Percentiles rank a stretch among this genome's conserved stretches.
Conservation (phyloP, 1,139 yeast genomes). For the Spathaspora jeffriesii region DNA sequence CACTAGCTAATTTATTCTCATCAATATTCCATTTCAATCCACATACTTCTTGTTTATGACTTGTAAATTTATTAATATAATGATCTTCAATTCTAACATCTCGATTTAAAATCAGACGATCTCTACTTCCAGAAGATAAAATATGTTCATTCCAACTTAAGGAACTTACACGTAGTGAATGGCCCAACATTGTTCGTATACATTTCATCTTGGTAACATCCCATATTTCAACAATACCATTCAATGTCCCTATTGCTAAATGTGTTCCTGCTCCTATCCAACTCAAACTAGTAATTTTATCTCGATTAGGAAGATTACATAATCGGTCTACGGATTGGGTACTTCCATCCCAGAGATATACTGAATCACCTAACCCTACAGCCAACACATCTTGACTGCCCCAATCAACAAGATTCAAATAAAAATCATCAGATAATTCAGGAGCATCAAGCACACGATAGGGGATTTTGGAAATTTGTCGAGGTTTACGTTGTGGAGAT, state of each 20-base stretch:
- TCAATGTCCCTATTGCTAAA: slow-evolving; percentile 86
- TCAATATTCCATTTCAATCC: slow-evolving; percentile 94
- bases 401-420: slow-evolving; percentile 93
- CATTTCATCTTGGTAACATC: slow-evolving; percentile 87
- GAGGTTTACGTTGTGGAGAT: slow-evolving; percentile 78
- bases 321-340: slow-evolving; percentile 83
- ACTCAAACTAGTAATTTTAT: slow-evolving; percentile 76
- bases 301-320: slow-evolving; percentile 61
- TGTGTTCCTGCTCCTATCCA: slow-evolving; percentile 98
- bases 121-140: slow-evolving; percentile 85
- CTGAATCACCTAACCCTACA: slow-evolving; percentile 87
- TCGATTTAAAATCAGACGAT: slow-evolving; percentile 79
- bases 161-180: slow-evolving; percentile 79
- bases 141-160: slow-evolving; percentile 95
- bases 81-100: slow-evolving; percentile 92
- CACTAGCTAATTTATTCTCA: slow-evolving; percentile 85
- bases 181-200: slow-evolving; percentile 92
- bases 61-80: slow-evolving; percentile 66
- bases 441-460: slow-evolving; percentile 97
- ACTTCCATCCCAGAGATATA: slow-evolving; percentile 88
- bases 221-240: slow-evolving; percentile 93
- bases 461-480: slow-evolving; percentile 84
- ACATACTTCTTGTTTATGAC: slow-evolving; percentile 94
- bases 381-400: slow-evolving; percentile 87
- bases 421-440: slow-evolving; percentile 90